phyloP scores from a whole-genome alignment of 495 filamentous ascomycete species.

The Penicillium manginii region DNA sequence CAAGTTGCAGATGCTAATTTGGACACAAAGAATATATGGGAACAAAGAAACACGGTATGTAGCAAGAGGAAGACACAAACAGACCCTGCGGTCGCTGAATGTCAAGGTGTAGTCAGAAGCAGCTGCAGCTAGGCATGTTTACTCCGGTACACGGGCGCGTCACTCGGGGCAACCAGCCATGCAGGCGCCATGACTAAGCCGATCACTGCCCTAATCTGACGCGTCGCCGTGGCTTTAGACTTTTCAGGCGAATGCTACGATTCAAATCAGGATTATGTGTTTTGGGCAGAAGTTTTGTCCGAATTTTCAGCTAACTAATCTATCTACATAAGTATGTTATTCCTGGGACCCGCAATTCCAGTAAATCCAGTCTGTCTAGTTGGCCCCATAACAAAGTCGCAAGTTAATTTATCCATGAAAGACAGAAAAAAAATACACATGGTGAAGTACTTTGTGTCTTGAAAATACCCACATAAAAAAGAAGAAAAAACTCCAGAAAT shows the following conservation, averaged over 20 bases:
- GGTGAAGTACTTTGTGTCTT: conserved; percentile 10
- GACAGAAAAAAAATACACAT: conserved; percentile 22
- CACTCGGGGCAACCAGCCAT: conserved; percentile 48
- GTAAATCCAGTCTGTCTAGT: conserved; percentile 18
- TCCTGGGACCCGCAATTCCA: conserved; percentile 6
- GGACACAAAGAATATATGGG: conserved; percentile 21
- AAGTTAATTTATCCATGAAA: conserved; percentile 4
- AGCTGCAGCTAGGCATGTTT: conserved; percentile 37
- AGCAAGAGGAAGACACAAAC: conserved; percentile 8
- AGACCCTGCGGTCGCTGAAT: conserved; percentile 36
- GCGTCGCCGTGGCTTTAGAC: not conserved
- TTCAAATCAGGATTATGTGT: not conserved
- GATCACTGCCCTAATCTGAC: conserved; percentile 3
- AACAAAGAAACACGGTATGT: conserved; percentile 11
- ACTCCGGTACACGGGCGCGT: conserved; percentile 36
- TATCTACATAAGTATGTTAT: conserved; percentile 9
- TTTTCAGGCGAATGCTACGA: not conserved
- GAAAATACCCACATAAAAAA: conserved; percentile 10
- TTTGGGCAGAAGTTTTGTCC: conserved; percentile 5
- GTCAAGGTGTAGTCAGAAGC: conserved; percentile 32
- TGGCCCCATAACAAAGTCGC: not conserved
- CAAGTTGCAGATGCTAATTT: conserved; percentile 24
- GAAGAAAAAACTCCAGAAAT: conserved; percentile 21
- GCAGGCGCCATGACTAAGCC: conserved; percentile 18
- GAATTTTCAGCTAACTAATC: conserved; percentile 6